Percentiles rank a stretch among this genome's conserved stretches.
Conservation (phyloP, 2,329 filamentous ascomycete species). For the Stagonosporopsis rhizophila region DNA sequence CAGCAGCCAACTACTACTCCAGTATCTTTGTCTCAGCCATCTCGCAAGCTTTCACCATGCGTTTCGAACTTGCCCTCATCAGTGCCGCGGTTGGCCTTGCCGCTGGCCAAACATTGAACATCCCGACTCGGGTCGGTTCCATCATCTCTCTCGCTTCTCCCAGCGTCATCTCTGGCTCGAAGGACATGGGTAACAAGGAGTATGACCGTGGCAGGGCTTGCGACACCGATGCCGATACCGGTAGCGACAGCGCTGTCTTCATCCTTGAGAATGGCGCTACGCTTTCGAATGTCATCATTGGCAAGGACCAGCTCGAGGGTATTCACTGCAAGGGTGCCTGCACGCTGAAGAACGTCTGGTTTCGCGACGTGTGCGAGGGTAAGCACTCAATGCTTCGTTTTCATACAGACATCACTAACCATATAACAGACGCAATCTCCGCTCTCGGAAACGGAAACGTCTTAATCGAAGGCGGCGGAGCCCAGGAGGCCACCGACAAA, state of each 20-base stretch:
- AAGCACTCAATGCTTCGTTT: not conserved
- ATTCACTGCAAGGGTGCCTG: slow-evolving; percentile 58
- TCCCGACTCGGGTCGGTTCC: slow-evolving; percentile 33
- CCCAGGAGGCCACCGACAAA: slow-evolving; percentile 37
- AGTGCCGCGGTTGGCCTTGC: slow-evolving; percentile 42
- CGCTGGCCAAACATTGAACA: slow-evolving; percentile 37
- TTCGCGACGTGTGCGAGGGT: slow-evolving; percentile 33
- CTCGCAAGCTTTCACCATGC: not conserved
- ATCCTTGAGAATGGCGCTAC: slow-evolving; percentile 57
- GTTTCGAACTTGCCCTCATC: slow-evolving; percentile 11
- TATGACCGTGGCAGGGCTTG: slow-evolving; percentile 19
- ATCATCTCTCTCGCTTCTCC: slow-evolving; percentile 32
- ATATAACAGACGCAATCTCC: slow-evolving; percentile 23
- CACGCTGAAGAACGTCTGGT: slow-evolving; percentile 43
- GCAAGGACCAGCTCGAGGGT: slow-evolving; percentile 56
- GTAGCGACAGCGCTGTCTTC: slow-evolving; percentile 54
- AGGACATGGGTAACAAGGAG: slow-evolving; percentile 20
- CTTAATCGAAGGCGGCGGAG: slow-evolving; percentile 47
- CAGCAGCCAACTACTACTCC: too few relatives aligned
- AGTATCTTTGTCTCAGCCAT: not conserved
- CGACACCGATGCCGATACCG: slow-evolving; percentile 21
- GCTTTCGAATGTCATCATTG: slow-evolving; percentile 61
- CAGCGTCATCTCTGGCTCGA: slow-evolving; percentile 19
- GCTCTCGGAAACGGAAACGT: slow-evolving; percentile 29
- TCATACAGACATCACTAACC: not conserved